Evolutionary conservation across 495 filamentous ascomycete genomes (phyloP), one percentile per base, ranked within the genome.

Genomic region (Astrothelium subdiscretum): DNA sequence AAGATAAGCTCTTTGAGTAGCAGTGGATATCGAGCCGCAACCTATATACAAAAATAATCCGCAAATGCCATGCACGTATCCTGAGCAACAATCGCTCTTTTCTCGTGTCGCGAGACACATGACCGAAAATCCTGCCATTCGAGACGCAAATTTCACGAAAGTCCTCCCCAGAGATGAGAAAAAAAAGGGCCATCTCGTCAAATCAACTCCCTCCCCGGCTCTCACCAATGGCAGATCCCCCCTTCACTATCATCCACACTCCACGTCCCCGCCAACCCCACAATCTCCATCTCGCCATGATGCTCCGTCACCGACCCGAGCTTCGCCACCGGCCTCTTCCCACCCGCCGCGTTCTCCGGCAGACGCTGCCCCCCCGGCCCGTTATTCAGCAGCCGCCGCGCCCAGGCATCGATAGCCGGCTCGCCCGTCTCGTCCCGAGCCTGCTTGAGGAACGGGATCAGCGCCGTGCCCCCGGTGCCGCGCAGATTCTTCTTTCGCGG

Each of bases 391-490:
- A 95, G 78, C 31, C 87, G 78, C 65, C 80, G 78, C 0, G 89
- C 87, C 91, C 91, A 95, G 2, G 83, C 80, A 66, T 92, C 87
- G 26, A 97, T 85, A 11, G 91, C 89, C 10, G 90, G 89, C 72
- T 97, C 94, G 43, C 90, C 88, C 4, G 92, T 97, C 78, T 99
- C 94, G 69, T 97, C 92, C 3, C 92, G 81, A 2, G 92, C 92
- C 72, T 97, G 92, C 70, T 95, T 95, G 59, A 97, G 77, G 71
- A 97, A 97, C 0, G 91, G 89, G 60, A 97, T 96, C 64, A 97
- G 75, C 1, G 91, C 87, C 0, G 92, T 97, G 8, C 92, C 92
- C 24, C 94, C 94, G 0, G 94, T 98, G 26, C 94, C 94, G 35
- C 86, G 89, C 0, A 97, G 79, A 62, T 86, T 88, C 65, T 83